A percentile compares a stretch with the other conserved stretches of the same genome.
Conservation (phyloP, 129 eudicot genomes). For the Kitagawia praeruptora region DNA sequence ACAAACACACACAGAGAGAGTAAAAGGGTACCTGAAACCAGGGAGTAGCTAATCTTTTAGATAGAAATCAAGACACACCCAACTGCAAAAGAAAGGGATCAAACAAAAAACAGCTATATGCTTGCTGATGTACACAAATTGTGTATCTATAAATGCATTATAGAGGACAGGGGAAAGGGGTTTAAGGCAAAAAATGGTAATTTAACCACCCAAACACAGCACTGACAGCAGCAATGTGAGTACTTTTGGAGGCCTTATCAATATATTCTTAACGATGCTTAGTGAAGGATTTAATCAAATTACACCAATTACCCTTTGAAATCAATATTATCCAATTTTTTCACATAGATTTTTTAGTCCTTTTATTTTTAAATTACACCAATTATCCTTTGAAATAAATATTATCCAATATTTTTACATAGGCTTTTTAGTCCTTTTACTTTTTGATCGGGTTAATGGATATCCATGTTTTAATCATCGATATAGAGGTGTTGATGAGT, state of each 20-base stretch:
- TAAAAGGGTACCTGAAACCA: conserved; percentile 8
- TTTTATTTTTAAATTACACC: too few relatives aligned
- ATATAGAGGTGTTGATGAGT: too few relatives aligned
- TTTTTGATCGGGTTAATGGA: too few relatives aligned
- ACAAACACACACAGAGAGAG: neutral
- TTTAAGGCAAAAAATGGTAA: neutral
- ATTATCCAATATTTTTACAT: too few relatives aligned
- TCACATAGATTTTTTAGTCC: too few relatives aligned
- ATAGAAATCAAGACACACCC: neutral
- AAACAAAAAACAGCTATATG: neutral
- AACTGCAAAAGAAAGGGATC: neutral
- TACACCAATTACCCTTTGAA: too few relatives aligned
- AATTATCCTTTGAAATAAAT: too few relatives aligned
- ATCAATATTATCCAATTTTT: too few relatives aligned
- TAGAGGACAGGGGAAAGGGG: conserved; percentile 1
- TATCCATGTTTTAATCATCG: too few relatives aligned
- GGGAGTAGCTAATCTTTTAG: neutral
- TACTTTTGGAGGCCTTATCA: neutral
- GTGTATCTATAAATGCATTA: neutral
- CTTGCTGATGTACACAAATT: conserved; percentile 6
- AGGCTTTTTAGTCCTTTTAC: too few relatives aligned
- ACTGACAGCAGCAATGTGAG: neutral
- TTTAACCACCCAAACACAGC: neutral
- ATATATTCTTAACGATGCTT: too few relatives aligned
- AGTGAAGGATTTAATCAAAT: too few relatives aligned